Conservation (phyloP, 257 asterid species). For the Fraxinus cuspidata region DNA sequence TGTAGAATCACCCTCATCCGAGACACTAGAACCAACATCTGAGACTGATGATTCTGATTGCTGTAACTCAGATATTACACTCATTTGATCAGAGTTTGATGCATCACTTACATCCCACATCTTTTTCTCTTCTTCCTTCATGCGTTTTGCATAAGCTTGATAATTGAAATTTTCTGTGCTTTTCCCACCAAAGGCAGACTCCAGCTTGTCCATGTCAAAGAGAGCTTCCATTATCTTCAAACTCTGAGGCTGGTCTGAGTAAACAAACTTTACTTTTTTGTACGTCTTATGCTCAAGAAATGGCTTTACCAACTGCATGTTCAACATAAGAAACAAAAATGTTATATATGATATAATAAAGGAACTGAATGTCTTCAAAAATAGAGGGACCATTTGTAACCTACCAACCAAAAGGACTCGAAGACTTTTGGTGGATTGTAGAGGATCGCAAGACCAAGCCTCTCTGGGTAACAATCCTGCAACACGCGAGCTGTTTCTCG, state of each 20-base stretch:
- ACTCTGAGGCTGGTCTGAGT: conserved; percentile 48
- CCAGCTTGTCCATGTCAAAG: conserved; percentile 53
- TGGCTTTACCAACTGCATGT: conserved; percentile 60
- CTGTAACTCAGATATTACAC: conserved; percentile 24
- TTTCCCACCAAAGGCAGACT: conserved; percentile 56
- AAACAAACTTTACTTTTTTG: conserved; percentile 64
- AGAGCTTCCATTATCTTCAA: conserved; percentile 52
- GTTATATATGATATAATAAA: not conserved
- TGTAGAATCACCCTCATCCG: conserved; percentile 39
- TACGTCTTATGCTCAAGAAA: conserved; percentile 63
- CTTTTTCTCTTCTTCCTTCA: conserved; percentile 50
- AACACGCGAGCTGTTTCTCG: conserved; percentile 56
- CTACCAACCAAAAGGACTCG: conserved; percentile 74
- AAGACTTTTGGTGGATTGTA: conserved; percentile 72
- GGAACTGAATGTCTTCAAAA: not conserved
- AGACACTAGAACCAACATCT: conserved; percentile 35
- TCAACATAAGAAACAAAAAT: not conserved
- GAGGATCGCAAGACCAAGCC: conserved; percentile 64
- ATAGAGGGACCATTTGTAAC: conserved; percentile 9
- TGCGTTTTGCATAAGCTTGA: conserved; percentile 46
- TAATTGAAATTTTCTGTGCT: conserved; percentile 27
- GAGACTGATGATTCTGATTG: conserved; percentile 28
- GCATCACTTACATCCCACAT: conserved; percentile 31
- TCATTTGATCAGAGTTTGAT: conserved; percentile 33
- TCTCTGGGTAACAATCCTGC: conserved; percentile 69